Evolutionary conservation across 2,329 filamentous ascomycete species (phyloP).

Genomic region (Metarhizium sp.): DNA sequence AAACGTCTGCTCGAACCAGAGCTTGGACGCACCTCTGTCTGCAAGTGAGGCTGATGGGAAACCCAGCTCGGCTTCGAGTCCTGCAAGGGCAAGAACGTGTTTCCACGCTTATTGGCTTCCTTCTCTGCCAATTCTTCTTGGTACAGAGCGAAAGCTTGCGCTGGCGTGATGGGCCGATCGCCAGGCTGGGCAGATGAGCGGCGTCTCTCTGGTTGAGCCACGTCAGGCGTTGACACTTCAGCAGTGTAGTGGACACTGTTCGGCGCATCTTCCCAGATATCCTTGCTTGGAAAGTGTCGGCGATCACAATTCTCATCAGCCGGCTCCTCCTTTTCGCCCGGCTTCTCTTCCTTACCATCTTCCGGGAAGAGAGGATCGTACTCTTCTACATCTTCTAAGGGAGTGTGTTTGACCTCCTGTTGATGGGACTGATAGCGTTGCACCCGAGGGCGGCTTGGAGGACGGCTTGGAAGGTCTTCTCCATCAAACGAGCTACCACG

Average conservation of each 20-base stretch:
- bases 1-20: slow-evolving; percentile 61
- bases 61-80: slow-evolving; percentile 34
- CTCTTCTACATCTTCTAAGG: slow-evolving; percentile 80
- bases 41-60: slow-evolving; percentile 38
- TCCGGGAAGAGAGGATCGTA: slow-evolving; percentile 93
- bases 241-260: slow-evolving; percentile 71
- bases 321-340: slow-evolving; percentile 14
- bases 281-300: slow-evolving; percentile 80
- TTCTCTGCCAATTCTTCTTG: slow-evolving; percentile 57
- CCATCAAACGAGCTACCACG: slow-evolving; percentile 49
- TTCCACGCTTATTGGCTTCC: slow-evolving; percentile 27
- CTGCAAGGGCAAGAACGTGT: slow-evolving; percentile 18
- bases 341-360: slow-evolving; percentile 46
- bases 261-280: slow-evolving; percentile 95
- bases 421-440: slow-evolving; percentile 46
- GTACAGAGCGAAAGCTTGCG: slow-evolving; percentile 55
- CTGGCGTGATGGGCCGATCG: slow-evolving; percentile 43
- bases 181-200: slow-evolving; percentile 18
- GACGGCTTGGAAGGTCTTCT: slow-evolving; percentile 50
- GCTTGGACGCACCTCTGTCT: slow-evolving; percentile 34
- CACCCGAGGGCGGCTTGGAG: slow-evolving; percentile 49
- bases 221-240: slow-evolving; percentile 71
- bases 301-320: slow-evolving; percentile 42
- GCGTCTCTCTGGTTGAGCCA: slow-evolving; percentile 29
- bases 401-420: slow-evolving; percentile 51